Base-by-base conservation (phyloP, 2,329 filamentous ascomycete species). In the Lojkania enalia region DNA sequence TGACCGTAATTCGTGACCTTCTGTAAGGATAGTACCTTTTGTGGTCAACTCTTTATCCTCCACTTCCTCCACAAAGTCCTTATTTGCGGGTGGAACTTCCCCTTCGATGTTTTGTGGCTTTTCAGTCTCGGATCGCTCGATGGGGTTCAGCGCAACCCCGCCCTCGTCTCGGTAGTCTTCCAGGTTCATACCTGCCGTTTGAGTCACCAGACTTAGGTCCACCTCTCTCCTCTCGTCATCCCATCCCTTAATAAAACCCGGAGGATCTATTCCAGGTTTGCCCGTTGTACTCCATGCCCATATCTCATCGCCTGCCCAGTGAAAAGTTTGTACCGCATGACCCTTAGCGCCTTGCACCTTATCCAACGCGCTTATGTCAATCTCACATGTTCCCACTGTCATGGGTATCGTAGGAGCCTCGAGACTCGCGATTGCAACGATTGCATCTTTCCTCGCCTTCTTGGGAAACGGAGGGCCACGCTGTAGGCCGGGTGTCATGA, bases 241-340 rank as follows among this genome's bases (percentile, higher is more conserved):
- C 73, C 74, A 86, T 0, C 77, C 81, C 14, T 77, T 70, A 13
- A 85, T 59, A 11, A 74, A 67, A 20, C 77, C 75, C 1, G 83
- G 83, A 11, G 78, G 71, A 13, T 74, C 67, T 29, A 70, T 69
- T 7, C 81, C 83, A 14, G 77, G 73, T 46, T 74, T 77, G 4
- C 76, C 79, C 20, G 71, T 72, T 21, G 76, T 72, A 56, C 77
- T 83, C 79, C 81, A 85, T 3, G 73, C 73, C 82, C 83, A 87
- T n/a, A 86, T 60, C 67, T 87, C 84, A 67, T 87, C 84, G 1
- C 84, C 83, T 48, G 77, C 75, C 84, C 84, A 87, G 58, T 87
- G 84, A 37, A 86, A 69, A 3, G 80, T 83, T 51, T 80, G 76
- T 7, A 87, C 82, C 1, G 84, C 84, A 67, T 82, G 79, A 0